These are phyloP conservation scores for Tuber melanosporum DNA, from an alignment of 495 filamentous ascomycete species.

Conservation along the genomic window DNA sequence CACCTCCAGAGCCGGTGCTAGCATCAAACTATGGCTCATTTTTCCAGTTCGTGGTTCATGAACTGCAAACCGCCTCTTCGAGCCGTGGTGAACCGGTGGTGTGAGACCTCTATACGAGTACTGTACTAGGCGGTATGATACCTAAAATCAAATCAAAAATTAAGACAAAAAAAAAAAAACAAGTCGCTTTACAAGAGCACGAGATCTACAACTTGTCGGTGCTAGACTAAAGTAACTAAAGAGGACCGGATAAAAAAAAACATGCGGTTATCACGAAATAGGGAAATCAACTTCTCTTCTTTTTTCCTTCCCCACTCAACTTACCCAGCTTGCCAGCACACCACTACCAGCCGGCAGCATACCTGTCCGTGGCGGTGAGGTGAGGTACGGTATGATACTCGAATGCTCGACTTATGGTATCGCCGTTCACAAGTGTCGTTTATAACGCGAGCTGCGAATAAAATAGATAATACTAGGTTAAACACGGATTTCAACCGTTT, in stretches of 20 bases:
- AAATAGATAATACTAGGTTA: no score
- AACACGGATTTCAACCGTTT: no score
- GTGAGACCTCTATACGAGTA: no score
- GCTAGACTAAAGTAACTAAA: not conserved
- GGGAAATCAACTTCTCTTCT: not conserved
- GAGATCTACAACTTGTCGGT: not conserved
- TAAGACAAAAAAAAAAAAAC: not conserved
- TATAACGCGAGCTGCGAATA: not conserved
- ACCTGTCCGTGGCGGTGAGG: not conserved
- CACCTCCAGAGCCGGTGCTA: no score
- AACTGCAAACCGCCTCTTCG: no score
- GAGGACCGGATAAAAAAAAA: not conserved
- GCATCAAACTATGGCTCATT: no score
- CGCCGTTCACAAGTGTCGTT: not conserved
- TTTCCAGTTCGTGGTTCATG: no score
- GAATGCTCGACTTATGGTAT: not conserved
- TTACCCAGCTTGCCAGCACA: no score
- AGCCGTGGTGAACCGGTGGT: no score
- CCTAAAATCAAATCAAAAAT: not conserved
- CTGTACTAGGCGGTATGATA: not conserved
- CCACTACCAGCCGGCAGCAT: not conserved
- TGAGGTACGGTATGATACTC: not conserved
- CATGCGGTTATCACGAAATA: not conserved
- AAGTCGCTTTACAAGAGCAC: not conserved
- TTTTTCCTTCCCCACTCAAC: not conserved